Evolutionary conservation across 2,329 filamentous ascomycete species (phyloP).

Genomic region (Metarhizium rileyi): DNA sequence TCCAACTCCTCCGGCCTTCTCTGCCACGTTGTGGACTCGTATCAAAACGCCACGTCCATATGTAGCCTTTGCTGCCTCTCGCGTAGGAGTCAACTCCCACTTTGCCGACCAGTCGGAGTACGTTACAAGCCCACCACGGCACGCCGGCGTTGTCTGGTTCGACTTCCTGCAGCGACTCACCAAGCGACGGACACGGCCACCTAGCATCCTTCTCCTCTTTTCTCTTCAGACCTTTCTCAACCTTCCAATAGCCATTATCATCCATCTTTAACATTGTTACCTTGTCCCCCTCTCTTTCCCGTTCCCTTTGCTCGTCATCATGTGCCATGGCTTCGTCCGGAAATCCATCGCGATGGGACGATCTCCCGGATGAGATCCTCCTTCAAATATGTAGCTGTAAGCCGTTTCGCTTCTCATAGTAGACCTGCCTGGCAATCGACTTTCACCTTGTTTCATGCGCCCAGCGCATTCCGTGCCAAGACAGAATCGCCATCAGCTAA

Average conservation of each 20-base stretch:
- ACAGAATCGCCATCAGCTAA: not conserved
- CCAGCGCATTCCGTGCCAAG: not conserved
- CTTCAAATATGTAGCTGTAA: slow-evolving; percentile 54
- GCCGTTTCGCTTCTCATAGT: slow-evolving; percentile 13
- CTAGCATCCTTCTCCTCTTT: not conserved
- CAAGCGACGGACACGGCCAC: too few relatives aligned
- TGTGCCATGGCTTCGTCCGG: slow-evolving; percentile 18
- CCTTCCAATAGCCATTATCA: not conserved
- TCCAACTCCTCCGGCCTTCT: too few relatives aligned
- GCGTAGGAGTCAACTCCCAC: not conserved
- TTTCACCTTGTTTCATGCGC: not conserved
- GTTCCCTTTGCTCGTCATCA: slow-evolving; percentile 7
- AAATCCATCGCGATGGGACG: slow-evolving; percentile 26
- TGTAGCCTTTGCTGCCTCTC: not conserved
- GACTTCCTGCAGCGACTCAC: too few relatives aligned
- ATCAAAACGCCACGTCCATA: not conserved
- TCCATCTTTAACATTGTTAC: not conserved
- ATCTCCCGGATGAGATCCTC: slow-evolving; percentile 54
- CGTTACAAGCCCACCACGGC: not conserved
- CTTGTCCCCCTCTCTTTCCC: not conserved
- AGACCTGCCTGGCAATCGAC: not conserved
- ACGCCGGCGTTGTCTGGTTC: not conserved
- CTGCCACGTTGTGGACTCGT: too few relatives aligned
- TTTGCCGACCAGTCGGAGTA: not conserved
- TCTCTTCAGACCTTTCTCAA: too few relatives aligned